These are phyloP conservation scores for Geranium incanum DNA, from an alignment of 441 rosid genomes.

Conservation along the genomic window DNA sequence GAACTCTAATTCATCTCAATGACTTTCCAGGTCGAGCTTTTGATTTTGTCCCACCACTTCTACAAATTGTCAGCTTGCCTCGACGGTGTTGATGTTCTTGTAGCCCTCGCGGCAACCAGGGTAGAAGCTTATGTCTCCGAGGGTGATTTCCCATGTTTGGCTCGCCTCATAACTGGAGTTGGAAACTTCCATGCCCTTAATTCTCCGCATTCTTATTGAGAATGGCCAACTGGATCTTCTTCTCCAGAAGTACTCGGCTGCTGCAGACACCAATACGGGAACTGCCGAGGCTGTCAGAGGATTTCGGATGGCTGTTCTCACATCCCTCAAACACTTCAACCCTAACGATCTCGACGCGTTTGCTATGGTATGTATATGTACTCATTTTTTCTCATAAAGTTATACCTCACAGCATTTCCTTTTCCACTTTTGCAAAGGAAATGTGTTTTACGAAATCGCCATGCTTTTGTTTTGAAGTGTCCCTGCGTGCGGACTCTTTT, in stretches of 20 bases:
- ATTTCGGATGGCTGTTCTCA: slow-evolving; percentile 93
- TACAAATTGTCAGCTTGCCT: slow-evolving; percentile 97
- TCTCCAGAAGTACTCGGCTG: slow-evolving; percentile 89
- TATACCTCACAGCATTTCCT: not conserved
- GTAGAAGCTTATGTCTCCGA: slow-evolving; percentile 88
- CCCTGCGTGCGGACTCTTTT: not conserved
- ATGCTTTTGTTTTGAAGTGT: not conserved
- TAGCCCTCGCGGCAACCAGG: slow-evolving; percentile 92
- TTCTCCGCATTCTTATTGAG: slow-evolving; percentile 86
- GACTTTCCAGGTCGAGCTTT: slow-evolving; percentile 78
- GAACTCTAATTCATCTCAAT: slow-evolving; percentile 13
- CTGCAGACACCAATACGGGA: slow-evolving; percentile 73
- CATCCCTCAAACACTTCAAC: slow-evolving; percentile 85
- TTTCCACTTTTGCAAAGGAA: not conserved
- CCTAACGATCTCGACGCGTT: slow-evolving; percentile 84
- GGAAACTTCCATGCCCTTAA: slow-evolving; percentile 94
- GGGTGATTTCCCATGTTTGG: slow-evolving; percentile 92
- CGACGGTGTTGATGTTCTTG: slow-evolving; percentile 98
- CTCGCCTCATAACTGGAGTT: slow-evolving; percentile 88
- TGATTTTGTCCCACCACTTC: slow-evolving; percentile 91
- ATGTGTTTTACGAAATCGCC: not conserved
- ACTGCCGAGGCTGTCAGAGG: slow-evolving; percentile 87
- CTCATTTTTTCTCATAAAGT: not conserved
- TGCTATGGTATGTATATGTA: slow-evolving; percentile 65
- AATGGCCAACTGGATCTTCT: slow-evolving; percentile 92